These are phyloP conservation scores for Liriodendron chinense DNA, from an alignment of 164 flowering plant genomes.

Conservation along the genomic window DNA sequence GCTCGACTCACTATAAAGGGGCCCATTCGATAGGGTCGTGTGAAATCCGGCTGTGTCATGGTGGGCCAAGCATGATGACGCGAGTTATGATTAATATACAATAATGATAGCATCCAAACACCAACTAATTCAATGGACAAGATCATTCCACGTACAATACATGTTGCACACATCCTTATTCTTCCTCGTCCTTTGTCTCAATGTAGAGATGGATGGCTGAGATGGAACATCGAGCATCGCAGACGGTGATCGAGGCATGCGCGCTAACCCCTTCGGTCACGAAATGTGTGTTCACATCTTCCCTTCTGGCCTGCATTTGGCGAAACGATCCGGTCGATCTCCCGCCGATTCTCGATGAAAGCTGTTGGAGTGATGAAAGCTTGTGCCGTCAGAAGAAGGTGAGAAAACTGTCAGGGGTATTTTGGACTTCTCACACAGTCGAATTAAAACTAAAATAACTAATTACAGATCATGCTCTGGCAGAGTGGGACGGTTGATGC, in stretches of 20 bases:
- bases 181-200: background rate
- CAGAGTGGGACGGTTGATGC: too few species aligned
- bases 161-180: background rate
- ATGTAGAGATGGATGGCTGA: slow-evolving; percentile 70
- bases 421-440: too few species aligned
- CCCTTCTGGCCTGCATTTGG: slow-evolving; percentile 77
- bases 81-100: too few species aligned
- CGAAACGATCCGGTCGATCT: slow-evolving; percentile 15
- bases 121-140: too few species aligned
- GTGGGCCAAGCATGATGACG: too few species aligned
- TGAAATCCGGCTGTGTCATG: too few species aligned
- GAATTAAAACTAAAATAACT: too few species aligned
- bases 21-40: too few species aligned
- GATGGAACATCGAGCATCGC: slow-evolving; percentile 51
- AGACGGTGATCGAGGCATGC: slow-evolving; percentile 70
- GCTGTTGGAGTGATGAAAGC: slow-evolving; percentile 71
- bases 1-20: too few species aligned
- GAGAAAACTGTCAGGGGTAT: background rate
- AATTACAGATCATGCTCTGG: too few species aligned
- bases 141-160: too few species aligned
- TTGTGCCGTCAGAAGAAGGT: slow-evolving; percentile 72
- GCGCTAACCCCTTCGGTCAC: slow-evolving; percentile 50
- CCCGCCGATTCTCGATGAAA: slow-evolving; percentile 43
- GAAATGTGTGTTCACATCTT: slow-evolving; percentile 69
- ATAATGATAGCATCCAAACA: too few species aligned